Percentiles rank a stretch among this genome's conserved stretches.
These are phyloP conservation scores for Claviceps sp. DNA, from an alignment of 2,329 filamentous ascomycete genomes.

Conservation along the genomic window DNA sequence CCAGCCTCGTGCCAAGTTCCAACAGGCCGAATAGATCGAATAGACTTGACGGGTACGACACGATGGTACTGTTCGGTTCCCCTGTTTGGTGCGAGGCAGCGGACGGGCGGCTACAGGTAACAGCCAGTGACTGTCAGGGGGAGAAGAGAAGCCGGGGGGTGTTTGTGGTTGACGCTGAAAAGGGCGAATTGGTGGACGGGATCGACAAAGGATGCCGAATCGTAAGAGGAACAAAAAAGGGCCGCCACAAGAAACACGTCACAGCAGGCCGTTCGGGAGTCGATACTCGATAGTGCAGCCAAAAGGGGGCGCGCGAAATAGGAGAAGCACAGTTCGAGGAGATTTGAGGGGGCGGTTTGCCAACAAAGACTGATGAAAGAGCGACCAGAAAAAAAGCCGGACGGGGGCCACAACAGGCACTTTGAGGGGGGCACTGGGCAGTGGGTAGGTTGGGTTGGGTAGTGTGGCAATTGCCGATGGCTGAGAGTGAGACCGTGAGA, in stretches of 20 bases:
- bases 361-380: too few species aligned
- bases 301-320: background rate
- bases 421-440: too few species aligned
- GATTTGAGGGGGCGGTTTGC: background rate
- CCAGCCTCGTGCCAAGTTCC: slow-evolving; percentile 3
- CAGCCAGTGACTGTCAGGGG: slow-evolving; percentile 2
- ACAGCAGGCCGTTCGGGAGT: background rate
- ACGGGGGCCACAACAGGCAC: too few species aligned
- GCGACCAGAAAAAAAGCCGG: too few species aligned
- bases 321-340: background rate
- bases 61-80: background rate
- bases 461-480: too few species aligned
- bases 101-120: slow-evolving; percentile 1
- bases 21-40: background rate
- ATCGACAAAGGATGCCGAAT: slow-evolving; percentile 3
- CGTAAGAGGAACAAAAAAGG: background rate
- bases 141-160: background rate
- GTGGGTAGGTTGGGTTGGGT: too few species aligned
- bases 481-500: too few species aligned
- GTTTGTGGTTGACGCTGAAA: background rate
- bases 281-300: background rate
- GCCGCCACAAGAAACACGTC: background rate
- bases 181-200: background rate
- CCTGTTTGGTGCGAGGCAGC: slow-evolving; percentile 1
- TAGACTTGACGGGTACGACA: background rate